A percentile compares a stretch with the other conserved stretches of the same genome.
These are phyloP conservation scores for Malus orientalis DNA, from an alignment of 306 rosid species.

Conservation along the genomic window DNA sequence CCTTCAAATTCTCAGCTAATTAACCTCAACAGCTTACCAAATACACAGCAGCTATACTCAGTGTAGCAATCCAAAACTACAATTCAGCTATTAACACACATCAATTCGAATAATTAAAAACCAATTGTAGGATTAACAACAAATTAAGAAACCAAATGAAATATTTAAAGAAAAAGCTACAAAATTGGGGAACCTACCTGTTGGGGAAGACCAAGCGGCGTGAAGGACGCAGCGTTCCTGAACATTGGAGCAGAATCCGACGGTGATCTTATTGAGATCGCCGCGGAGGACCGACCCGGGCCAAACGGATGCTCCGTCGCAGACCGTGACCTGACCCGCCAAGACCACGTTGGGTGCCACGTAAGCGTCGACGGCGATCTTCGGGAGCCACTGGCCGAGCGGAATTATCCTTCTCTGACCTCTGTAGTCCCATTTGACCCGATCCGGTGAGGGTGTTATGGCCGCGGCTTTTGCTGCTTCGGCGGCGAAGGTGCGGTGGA, in stretches of 20 bases:
- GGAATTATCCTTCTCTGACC: conserved; percentile 93
- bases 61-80: background rate
- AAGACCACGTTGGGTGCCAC: conserved; percentile 97
- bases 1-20: background rate
- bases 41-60: background rate
- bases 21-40: background rate
- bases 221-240: conserved; percentile 94
- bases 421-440: conserved; percentile 95
- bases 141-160: background rate
- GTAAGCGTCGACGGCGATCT: conserved; percentile 91
- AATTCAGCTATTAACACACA: background rate
- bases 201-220: conserved; percentile 97
- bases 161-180: background rate
- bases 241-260: conserved; percentile 88
- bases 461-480: conserved; percentile 34
- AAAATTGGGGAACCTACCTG: conserved; percentile 63
- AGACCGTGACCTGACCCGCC: conserved; percentile 89
- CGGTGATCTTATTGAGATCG: conserved; percentile 87
- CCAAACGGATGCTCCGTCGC: conserved; percentile 96
- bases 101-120: background rate
- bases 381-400: conserved; percentile 91
- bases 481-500: conserved; percentile 43
- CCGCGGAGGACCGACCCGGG: conserved; percentile 91
- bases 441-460: conserved; percentile 59
- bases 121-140: background rate